Percentiles rank a stretch among this genome's conserved stretches.
Evolutionary conservation across 31 red algal species (phyloP).

Genomic region (Odonthalia washingtoniensis): DNA sequence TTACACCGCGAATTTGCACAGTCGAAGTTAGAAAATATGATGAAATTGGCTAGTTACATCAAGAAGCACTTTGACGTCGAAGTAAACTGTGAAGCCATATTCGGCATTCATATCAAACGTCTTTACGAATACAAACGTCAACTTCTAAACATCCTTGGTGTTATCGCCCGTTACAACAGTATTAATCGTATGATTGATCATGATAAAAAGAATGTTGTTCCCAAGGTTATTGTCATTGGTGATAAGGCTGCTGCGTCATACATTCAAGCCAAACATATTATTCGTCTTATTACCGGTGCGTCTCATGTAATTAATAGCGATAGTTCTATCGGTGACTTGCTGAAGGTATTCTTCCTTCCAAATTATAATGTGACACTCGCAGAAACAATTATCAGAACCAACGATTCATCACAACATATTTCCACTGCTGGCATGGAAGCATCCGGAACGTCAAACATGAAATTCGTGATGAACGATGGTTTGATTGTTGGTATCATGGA

Average conservation of each 20-base stretch:
- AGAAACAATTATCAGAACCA: slow-evolving; percentile 92
- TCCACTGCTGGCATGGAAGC: slow-evolving; percentile 99
- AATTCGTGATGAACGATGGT: slow-evolving; percentile 99
- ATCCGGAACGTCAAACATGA: slow-evolving; percentile 99
- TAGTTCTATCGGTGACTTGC: slow-evolving; percentile 70
- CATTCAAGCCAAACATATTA: slow-evolving; percentile 95
- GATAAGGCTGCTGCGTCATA: slow-evolving; percentile 98
- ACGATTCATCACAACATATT: slow-evolving; percentile 97
- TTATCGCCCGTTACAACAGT: slow-evolving; percentile 93
- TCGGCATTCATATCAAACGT: slow-evolving; percentile 99
- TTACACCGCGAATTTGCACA: slow-evolving; percentile 91
- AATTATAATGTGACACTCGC: slow-evolving; percentile 95
- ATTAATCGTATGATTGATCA: slow-evolving; percentile 88
- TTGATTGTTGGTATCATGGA: slow-evolving; percentile 99
- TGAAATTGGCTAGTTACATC: slow-evolving; percentile 83
- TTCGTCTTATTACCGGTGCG: slow-evolving; percentile 98
- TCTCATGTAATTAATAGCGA: slow-evolving; percentile 95
- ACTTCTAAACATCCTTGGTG: slow-evolving; percentile 96
- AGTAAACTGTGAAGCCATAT: slow-evolving; percentile 85
- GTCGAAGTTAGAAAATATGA: slow-evolving; percentile 92
- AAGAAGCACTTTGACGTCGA: slow-evolving; percentile 68
- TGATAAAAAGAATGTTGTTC: slow-evolving; percentile 77
- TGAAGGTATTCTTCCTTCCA: slow-evolving; percentile 97
- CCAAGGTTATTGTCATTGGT: slow-evolving; percentile 94
- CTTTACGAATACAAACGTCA: slow-evolving; percentile 99